A percentile compares a stretch with the other conserved stretches of the same genome.
These are phyloP conservation scores for Jamesozyma rosinii DNA, from an alignment of 805 yeast species.

Conservation along the genomic window DNA sequence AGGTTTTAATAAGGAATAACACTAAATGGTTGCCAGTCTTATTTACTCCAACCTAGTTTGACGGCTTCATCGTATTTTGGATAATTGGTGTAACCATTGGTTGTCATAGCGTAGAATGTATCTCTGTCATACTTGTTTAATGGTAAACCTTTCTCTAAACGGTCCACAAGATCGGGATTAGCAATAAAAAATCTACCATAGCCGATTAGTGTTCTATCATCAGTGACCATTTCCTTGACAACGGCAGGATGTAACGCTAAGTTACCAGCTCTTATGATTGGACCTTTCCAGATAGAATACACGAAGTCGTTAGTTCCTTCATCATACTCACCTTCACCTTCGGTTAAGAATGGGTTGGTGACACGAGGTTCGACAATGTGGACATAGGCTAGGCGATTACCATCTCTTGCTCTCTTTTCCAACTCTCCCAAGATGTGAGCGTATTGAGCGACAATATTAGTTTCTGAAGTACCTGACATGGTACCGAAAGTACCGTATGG, in stretches of 20 bases:
- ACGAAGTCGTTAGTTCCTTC: conserved; percentile 31
- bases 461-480: conserved; percentile 31
- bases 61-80: conserved; percentile 29
- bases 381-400: conserved; percentile 34
- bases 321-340: conserved; percentile 6
- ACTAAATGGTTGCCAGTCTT: no score
- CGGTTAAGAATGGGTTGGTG: conserved; percentile 12
- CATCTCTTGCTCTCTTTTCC: conserved; percentile 31
- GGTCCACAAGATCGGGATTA: conserved; percentile 47
- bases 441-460: conserved; percentile 32
- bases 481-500: conserved; percentile 42
- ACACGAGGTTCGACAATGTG: conserved; percentile 41
- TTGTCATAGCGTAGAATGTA: conserved; percentile 37
- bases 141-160: conserved; percentile 35
- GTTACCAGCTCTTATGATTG: conserved; percentile 1
- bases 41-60: conserved; percentile 11
- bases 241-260: background rate
- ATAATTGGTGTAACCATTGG: conserved; percentile 38
- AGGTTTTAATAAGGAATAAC: no score
- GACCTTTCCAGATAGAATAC: conserved; percentile 32
- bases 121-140: conserved; percentile 39
- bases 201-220: conserved; percentile 33
- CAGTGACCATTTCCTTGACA: background rate
- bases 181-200: conserved; percentile 43
- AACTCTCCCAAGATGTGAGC: conserved; percentile 35